Evolutionary conservation across 257 asterid genomes (phyloP), one percentile per base, ranked within the genome.

Genomic region (Nicotiana undulata): DNA sequence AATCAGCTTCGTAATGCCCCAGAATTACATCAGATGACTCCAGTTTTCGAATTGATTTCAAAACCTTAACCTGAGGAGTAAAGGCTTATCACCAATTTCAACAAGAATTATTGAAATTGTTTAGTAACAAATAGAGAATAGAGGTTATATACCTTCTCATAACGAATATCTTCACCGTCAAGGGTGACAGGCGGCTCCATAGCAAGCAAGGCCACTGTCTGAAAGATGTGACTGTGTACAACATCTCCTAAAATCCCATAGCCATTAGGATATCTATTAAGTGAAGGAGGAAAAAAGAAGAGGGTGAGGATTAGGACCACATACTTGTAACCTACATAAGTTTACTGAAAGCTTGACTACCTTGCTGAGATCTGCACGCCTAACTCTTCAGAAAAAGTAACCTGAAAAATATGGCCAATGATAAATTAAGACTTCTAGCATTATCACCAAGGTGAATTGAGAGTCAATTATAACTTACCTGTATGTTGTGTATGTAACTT

Each of bases 201-300:
- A 64, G 92, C 86, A 85, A 89, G 92, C 85, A 89, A 87, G 24
- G 92, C 88, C 65, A 89, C 86, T 32, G 92, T 87, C 78, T 89
- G 92, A 78, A 89, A 87, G 51, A 89, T 85, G 82, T 89, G 92
- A 82, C 92, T 89, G 32, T 88, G 92, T 78, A 89, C 90, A 75
- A 89, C 88, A 82, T 89, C 92, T 75, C 89, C 83, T 65, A 89
- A 85, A 74, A 89, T 84, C 66, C 92, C 92, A 37, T 82, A 85
- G 80, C 82, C 83, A 68, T 85, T 77, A 18, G 60, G 80, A 82
- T 85, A 84, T 74, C 92, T 89, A 83, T n/a, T 26, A 17, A 10
- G 59, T 34, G 44, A 32, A 77, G 44, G 74, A 76, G 84, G 16
- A 16, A 83, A 76, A 40, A 68, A 24, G 24, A 46, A 46, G 78